phyloP scores from a whole-genome alignment of 345 rosid species.

The Brassica napus region Da-Ae NC_063439.1:3920501-3921000 shows the following conservation, averaged over 20 bases:
- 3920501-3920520: too few relatives aligned
- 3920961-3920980: too few relatives aligned
- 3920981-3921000: too few relatives aligned
- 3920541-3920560: not conserved
- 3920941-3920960: too few relatives aligned
- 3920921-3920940: not conserved
- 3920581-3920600: constrained; percentile 4
- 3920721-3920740: not conserved
- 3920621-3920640: not conserved
- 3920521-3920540: not conserved
- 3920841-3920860: not conserved
- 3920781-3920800: not conserved
- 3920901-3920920: not conserved
- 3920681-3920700: constrained; percentile 30
- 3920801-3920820: not conserved
- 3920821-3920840: not conserved
- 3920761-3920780: not conserved
- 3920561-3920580: not conserved
- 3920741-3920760: not conserved
- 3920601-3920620: not conserved
- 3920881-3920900: too few relatives aligned
- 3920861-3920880: not conserved
- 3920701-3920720: constrained; percentile 23
- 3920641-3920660: not conserved
- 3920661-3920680: constrained; percentile 1